Conservation (phyloP, 495 filamentous ascomycete species). For the Tricharina praecox region DNA sequence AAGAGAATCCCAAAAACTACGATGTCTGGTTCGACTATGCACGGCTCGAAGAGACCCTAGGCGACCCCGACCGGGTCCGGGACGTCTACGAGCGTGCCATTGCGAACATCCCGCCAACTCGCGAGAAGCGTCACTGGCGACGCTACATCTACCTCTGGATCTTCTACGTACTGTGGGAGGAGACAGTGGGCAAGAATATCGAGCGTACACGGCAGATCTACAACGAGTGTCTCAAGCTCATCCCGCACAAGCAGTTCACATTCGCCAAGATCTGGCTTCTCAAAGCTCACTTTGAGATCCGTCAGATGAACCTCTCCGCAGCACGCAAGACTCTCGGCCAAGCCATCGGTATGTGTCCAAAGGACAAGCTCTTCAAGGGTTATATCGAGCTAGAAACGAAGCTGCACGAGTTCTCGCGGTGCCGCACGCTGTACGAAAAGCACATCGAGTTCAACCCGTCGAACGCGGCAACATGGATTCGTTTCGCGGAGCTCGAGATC, state of each 20-base stretch:
- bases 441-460: slow-evolving; percentile 76
- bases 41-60: slow-evolving; percentile 67
- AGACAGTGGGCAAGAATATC: slow-evolving; percentile 62
- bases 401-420: slow-evolving; percentile 79
- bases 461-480: slow-evolving; percentile 86
- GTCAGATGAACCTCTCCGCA: slow-evolving; percentile 59
- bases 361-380: slow-evolving; percentile 83
- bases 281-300: slow-evolving; percentile 83
- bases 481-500: slow-evolving; percentile 80
- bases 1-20: slow-evolving; percentile 86
- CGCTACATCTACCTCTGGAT: slow-evolving; percentile 96
- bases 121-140: slow-evolving; percentile 95
- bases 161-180: slow-evolving; percentile 92
- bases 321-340: slow-evolving; percentile 78
- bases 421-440: slow-evolving; percentile 83
- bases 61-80: slow-evolving; percentile 62
- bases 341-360: slow-evolving; percentile 86
- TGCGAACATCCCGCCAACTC: slow-evolving; percentile 84
- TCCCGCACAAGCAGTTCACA: slow-evolving; percentile 93
- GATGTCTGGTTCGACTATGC: slow-evolving; percentile 95
- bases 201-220: slow-evolving; percentile 80
- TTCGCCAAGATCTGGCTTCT: slow-evolving; percentile 93
- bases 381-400: slow-evolving; percentile 86
- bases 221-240: slow-evolving; percentile 64
- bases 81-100: slow-evolving; percentile 94